phyloP scores from a whole-genome alignment of 2,329 filamentous ascomycete species.

The Neonectria sp. region DNA sequence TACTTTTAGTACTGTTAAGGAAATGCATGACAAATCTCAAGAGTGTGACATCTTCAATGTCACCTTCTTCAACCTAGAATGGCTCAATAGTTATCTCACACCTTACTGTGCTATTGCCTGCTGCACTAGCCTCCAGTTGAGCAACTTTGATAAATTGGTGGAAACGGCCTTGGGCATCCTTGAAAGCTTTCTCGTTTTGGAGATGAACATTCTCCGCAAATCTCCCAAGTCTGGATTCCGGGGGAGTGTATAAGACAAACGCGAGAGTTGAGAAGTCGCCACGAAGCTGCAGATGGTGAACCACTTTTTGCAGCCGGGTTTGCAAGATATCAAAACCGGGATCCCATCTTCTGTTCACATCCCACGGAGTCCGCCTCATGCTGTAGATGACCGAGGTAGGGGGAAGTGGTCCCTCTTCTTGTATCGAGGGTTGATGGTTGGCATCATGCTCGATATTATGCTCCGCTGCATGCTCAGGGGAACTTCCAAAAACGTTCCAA shows the following conservation, averaged over 20 bases:
- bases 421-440: neutral
- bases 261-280: neutral
- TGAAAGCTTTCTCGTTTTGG: neutral
- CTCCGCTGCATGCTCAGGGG: neutral
- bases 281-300: neutral
- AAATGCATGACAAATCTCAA: neutral
- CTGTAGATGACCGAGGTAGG: neutral
- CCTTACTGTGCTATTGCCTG: neutral
- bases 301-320: neutral
- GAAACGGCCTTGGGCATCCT: neutral
- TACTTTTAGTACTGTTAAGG: neutral
- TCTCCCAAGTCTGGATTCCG: neutral
- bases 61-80: neutral
- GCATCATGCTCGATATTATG: too few species aligned
- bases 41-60: neutral
- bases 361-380: neutral
- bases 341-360: neutral
- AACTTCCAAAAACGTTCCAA: neutral
- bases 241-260: neutral
- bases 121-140: neutral
- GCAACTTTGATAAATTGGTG: neutral
- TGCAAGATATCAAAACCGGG: neutral
- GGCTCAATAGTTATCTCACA: slow-evolving; percentile 1
- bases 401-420: neutral
- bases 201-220: neutral